Percentiles rank a stretch among this genome's conserved stretches.
These are phyloP conservation scores for Gorgonomyces haynaldii DNA, from an alignment of 192 early-diverging fungal species.

Conservation along the genomic window DNA sequence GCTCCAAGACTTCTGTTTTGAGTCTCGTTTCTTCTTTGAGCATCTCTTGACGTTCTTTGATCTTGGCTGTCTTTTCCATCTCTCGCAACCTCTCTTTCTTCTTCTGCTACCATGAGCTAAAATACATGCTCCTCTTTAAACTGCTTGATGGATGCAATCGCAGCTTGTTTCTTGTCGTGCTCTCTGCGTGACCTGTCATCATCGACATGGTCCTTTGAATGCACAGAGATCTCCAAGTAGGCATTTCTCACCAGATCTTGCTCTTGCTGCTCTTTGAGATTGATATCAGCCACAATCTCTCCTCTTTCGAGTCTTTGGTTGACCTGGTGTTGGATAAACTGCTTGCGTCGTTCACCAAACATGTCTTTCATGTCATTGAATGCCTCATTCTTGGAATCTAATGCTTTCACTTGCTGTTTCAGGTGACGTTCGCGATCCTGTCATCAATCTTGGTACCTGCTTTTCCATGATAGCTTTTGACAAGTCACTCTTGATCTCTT, in stretches of 20 bases:
- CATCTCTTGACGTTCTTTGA: too few species aligned
- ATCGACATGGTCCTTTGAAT: background rate
- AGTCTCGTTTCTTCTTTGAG: too few species aligned
- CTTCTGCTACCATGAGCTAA: too few species aligned
- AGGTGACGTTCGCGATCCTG: conserved; percentile 21
- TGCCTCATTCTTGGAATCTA: conserved; percentile 19
- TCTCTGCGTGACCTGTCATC: background rate
- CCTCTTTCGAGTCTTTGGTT: background rate
- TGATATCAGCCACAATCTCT: background rate
- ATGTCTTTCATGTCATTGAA: conserved; percentile 24
- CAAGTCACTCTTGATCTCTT: conserved; percentile 8
- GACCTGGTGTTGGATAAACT: conserved; percentile 3
- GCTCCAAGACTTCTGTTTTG: too few species aligned
- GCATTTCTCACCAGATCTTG: background rate
- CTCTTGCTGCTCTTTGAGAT: background rate
- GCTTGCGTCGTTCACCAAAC: conserved; percentile 14
- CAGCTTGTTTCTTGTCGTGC: background rate
- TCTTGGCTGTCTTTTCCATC: background rate
- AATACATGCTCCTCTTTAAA: background rate
- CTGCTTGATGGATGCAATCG: background rate
- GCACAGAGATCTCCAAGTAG: background rate
- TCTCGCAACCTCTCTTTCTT: too few species aligned
- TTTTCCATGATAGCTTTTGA: conserved; percentile 9
- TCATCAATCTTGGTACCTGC: background rate
- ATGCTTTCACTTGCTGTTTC: conserved; percentile 27